These are phyloP conservation scores for Irpex sp. DNA, from an alignment of 1,284 basidiomycete species.

Conservation along the genomic window DNA sequence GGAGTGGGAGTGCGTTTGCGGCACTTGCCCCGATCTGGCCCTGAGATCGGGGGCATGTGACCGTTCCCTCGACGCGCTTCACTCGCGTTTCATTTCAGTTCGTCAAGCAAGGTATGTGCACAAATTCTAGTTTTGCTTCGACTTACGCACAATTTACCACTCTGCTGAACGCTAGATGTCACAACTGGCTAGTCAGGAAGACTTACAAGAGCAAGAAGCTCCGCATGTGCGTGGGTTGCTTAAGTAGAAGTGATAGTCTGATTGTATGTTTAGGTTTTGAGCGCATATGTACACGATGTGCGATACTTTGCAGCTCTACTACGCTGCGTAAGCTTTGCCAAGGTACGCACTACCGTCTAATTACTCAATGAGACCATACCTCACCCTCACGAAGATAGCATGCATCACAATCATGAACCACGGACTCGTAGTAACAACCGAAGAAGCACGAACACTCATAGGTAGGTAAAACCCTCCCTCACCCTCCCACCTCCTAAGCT, in stretches of 20 bases:
- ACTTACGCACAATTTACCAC: background rate
- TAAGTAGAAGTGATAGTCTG: background rate
- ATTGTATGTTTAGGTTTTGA: constrained; percentile 52
- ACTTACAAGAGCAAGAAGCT: background rate
- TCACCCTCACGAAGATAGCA: constrained; percentile 56
- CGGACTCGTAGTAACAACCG: constrained; percentile 83
- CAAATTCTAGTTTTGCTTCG: too few relatives aligned
- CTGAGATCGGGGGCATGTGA: background rate
- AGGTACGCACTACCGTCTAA: constrained; percentile 46
- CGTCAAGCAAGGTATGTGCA: too few relatives aligned
- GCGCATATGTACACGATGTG: constrained; percentile 76
- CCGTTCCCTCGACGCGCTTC: background rate
- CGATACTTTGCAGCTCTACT: constrained; percentile 72
- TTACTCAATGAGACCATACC: background rate
- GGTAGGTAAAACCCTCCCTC: constrained; percentile 44
- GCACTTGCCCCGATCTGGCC: background rate
- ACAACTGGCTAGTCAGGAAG: background rate
- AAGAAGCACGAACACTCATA: constrained; percentile 77
- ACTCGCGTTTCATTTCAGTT: background rate
- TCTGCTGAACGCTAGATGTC: background rate
- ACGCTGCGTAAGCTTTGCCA: constrained; percentile 74
- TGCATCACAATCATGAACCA: constrained; percentile 65
- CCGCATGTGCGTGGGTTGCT: background rate
- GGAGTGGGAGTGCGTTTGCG: background rate
- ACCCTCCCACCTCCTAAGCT: too few relatives aligned